Conservation (phyloP, 2,329 filamentous ascomycete species). For the Diplodia mutila region DNA sequence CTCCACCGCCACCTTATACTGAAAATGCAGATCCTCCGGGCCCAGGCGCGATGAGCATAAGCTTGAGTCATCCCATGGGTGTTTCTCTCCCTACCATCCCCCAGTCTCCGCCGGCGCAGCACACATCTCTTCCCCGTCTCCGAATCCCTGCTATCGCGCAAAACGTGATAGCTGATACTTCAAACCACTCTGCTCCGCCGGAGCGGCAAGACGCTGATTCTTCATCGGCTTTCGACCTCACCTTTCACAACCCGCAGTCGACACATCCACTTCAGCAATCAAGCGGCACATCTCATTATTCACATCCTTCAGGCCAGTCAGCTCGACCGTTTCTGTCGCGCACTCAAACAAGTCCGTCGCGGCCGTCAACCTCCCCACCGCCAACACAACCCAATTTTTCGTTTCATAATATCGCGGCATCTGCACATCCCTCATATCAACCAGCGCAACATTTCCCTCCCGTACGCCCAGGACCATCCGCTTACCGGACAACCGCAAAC, state of each 20-base stretch:
- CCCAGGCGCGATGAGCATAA: constrained; percentile 40
- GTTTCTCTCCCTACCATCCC: constrained; percentile 9
- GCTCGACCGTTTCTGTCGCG: neutral
- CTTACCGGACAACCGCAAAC: neutral
- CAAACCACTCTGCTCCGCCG: constrained; percentile 11
- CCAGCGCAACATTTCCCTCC: neutral
- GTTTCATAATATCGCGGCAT: neutral
- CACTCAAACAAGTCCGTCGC: constrained; percentile 17
- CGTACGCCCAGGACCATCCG: neutral
- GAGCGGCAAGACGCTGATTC: neutral
- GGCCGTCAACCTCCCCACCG: constrained; percentile 13
- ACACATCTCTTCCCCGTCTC: constrained; percentile 20
- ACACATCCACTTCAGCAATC: constrained; percentile 1
- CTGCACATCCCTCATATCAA: neutral
- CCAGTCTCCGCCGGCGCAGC: constrained; percentile 22
- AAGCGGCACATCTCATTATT: constrained; percentile 5
- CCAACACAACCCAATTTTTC: neutral
- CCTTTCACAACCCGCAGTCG: neutral
- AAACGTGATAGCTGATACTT: neutral
- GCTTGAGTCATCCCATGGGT: constrained; percentile 32
- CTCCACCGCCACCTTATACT: constrained; percentile 80
- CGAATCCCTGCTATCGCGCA: constrained; percentile 7
- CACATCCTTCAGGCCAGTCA: neutral
- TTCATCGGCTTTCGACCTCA: neutral
- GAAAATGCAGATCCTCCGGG: constrained; percentile 55